phyloP scores from a whole-genome alignment of 2,329 filamentous ascomycete species.

The Exophiala calicioides region DNA sequence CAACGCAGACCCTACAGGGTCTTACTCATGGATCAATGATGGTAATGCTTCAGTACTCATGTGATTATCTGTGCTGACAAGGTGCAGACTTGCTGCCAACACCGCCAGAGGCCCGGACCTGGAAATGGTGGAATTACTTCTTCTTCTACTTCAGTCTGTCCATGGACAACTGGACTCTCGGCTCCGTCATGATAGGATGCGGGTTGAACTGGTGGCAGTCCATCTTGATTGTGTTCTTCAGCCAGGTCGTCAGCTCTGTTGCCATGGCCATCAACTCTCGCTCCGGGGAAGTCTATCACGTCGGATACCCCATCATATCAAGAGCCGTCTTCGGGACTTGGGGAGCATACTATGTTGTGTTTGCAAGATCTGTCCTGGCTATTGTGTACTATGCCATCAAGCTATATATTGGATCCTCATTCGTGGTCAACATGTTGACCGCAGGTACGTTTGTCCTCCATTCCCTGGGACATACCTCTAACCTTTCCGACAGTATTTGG shows the following conservation, averaged over 20 bases:
- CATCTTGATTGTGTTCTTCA: conserved; percentile 48
- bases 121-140: conserved; percentile 44
- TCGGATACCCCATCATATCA: conserved; percentile 44
- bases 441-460: conserved; percentile 11
- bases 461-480: neutral
- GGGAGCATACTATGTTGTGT: conserved; percentile 47
- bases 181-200: conserved; percentile 44
- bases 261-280: conserved; percentile 50
- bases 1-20: conserved; percentile 6
- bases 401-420: conserved; percentile 28
- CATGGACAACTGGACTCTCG: conserved; percentile 48
- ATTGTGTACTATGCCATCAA: conserved; percentile 43
- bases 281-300: conserved; percentile 45
- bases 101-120: conserved; percentile 41
- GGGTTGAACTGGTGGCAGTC: conserved; percentile 50
- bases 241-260: conserved; percentile 44
- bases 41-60: neutral
- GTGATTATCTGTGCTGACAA: neutral
- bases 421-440: conserved; percentile 31
- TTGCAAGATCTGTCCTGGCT: conserved; percentile 43
- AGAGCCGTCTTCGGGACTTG: conserved; percentile 46
- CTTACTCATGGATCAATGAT: conserved; percentile 13
- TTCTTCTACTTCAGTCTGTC: conserved; percentile 44
- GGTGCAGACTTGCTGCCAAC: conserved; percentile 33
- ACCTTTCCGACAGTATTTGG: conserved; percentile 35